These are phyloP conservation scores for Phytopythium sindhum DNA, from an alignment of 352 stramenopile genomes.

Conservation along the genomic window DNA sequence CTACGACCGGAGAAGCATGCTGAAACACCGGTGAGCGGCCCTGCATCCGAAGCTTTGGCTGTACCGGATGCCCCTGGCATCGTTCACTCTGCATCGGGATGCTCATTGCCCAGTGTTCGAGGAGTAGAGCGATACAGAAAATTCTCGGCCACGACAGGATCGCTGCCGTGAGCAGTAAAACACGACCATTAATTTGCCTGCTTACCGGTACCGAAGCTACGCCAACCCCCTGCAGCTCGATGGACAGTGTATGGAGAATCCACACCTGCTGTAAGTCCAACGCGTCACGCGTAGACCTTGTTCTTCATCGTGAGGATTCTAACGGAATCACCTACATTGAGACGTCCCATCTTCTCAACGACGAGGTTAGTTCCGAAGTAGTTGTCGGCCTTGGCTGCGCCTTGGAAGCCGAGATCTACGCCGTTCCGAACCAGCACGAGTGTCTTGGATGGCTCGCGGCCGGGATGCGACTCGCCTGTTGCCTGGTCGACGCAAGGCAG, in stretches of 20 bases:
- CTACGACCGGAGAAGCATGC: background rate
- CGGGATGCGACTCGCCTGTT: conserved; percentile 44
- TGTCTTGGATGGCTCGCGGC: conserved; percentile 47
- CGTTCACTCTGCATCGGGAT: conserved; percentile 12
- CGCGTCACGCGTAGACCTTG: conserved; percentile 41
- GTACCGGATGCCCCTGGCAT: background rate
- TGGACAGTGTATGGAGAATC: background rate
- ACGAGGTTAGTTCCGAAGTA: conserved; percentile 85
- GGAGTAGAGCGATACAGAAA: conserved; percentile 55
- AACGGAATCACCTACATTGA: conserved; percentile 45
- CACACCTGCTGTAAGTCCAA: background rate
- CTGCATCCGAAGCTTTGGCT: background rate
- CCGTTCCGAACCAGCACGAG: conserved; percentile 60
- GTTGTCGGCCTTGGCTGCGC: conserved; percentile 42
- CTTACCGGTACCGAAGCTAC: background rate
- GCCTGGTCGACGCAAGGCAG: conserved; percentile 74
- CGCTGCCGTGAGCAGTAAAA: background rate
- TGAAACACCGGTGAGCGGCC: background rate
- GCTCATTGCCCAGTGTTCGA: conserved; percentile 46
- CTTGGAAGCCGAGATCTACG: conserved; percentile 48
- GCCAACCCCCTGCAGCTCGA: background rate
- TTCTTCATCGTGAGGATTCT: conserved; percentile 71
- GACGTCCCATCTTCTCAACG: conserved; percentile 25
- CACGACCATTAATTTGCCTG: background rate
- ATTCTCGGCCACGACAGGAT: conserved; percentile 13